Evolutionary conservation across 192 early-diverging fungal species (phyloP).

Genomic region (Allomyces macrogynus): DNA sequence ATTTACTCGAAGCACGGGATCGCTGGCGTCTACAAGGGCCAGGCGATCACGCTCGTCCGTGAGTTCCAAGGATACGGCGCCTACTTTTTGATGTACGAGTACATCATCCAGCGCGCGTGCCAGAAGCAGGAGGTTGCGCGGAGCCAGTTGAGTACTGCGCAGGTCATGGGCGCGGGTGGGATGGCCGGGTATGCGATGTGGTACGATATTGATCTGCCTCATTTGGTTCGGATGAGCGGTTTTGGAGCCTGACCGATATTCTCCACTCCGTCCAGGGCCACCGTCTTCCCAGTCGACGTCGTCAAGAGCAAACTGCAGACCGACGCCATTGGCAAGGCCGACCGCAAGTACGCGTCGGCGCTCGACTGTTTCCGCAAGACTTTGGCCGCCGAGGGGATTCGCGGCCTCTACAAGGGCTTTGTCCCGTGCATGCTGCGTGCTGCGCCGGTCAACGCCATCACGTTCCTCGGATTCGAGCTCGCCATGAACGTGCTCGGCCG

Average conservation of each 20-base stretch:
- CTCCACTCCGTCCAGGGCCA: constrained; percentile 17
- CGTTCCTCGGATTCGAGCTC: constrained; percentile 76
- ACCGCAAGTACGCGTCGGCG: constrained; percentile 46
- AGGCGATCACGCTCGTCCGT: constrained; percentile 59
- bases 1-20: constrained; percentile 57
- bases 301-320: constrained; percentile 93
- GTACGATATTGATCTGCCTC: constrained; percentile 9
- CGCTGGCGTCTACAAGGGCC: constrained; percentile 74
- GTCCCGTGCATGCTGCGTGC: constrained; percentile 73
- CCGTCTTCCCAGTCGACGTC: constrained; percentile 78
- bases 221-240: neutral
- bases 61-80: constrained; percentile 86
- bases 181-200: constrained; percentile 64
- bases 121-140: constrained; percentile 30
- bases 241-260: neutral
- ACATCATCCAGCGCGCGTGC: constrained; percentile 60
- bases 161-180: constrained; percentile 70
- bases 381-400: constrained; percentile 51
- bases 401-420: constrained; percentile 73
- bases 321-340: constrained; percentile 46
- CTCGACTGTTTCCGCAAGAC: constrained; percentile 66
- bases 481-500: constrained; percentile 30
- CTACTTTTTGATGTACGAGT: constrained; percentile 88
- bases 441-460: constrained; percentile 80
- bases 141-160: constrained; percentile 47